Conservation (phyloP, 306 rosid genomes). For the Cucurbita maxima region DNA sequence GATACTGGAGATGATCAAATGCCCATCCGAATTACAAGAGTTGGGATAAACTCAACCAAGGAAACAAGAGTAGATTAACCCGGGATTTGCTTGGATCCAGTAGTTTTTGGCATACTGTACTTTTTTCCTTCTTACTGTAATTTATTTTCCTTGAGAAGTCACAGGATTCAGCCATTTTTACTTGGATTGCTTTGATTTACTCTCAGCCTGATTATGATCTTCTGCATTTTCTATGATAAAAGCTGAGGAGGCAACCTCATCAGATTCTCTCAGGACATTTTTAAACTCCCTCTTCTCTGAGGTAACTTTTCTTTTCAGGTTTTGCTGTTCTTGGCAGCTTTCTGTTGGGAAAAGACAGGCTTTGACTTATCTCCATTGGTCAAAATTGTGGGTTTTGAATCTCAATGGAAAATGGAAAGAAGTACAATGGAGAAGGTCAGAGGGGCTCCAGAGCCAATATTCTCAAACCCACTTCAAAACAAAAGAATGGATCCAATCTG, state of each 20-base stretch:
- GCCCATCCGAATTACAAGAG: slow-evolving; percentile 90
- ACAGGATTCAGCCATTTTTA: slow-evolving; percentile 61
- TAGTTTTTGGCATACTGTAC: slow-evolving; percentile 5
- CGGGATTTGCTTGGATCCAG: neutral
- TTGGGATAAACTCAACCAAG: slow-evolving; percentile 20
- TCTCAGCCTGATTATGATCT: neutral
- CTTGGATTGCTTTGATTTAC: neutral
- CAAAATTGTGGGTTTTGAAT: neutral
- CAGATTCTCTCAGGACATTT: neutral
- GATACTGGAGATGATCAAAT: slow-evolving; percentile 79
- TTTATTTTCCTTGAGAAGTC: slow-evolving; percentile 31
- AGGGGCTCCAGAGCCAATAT: neutral
- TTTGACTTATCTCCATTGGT: neutral
- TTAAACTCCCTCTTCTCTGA: neutral
- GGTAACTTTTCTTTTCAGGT: neutral
- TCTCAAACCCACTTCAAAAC: slow-evolving; percentile 4
- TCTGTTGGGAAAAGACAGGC: slow-evolving; percentile 1
- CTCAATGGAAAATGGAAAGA: neutral
- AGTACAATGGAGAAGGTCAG: slow-evolving; percentile 2
- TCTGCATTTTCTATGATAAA: neutral
- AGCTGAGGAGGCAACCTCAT: neutral
- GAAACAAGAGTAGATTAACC: neutral
- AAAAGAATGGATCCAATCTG: neutral
- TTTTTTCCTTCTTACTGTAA: slow-evolving; percentile 17
- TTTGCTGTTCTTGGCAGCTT: neutral